phyloP scores from a whole-genome alignment of 2,329 filamentous ascomycete genomes.

The Canariomyces notabilis region DNA sequence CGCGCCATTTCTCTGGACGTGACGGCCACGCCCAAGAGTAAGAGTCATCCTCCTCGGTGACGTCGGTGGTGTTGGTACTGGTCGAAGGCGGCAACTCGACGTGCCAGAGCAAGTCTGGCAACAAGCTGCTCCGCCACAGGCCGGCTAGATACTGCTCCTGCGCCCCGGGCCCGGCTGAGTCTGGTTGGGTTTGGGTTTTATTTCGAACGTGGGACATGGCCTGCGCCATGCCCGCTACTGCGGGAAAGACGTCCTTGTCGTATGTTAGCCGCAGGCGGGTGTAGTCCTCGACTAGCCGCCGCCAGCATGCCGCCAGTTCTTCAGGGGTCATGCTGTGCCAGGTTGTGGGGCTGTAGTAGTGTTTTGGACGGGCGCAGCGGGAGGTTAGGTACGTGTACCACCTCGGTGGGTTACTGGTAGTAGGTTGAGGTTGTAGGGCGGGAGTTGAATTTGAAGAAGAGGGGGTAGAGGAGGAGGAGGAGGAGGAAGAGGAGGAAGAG shows the following conservation, averaged over 20 bases:
- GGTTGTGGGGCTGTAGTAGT: background rate
- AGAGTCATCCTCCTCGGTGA: background rate
- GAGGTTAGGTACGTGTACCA: constrained; percentile 1
- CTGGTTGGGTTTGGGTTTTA: too few species aligned
- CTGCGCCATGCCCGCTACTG: constrained; percentile 12
- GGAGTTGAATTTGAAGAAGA: too few species aligned
- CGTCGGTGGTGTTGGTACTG: background rate
- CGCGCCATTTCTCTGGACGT: constrained; percentile 14
- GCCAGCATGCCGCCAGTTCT: constrained; percentile 4
- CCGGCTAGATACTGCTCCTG: background rate
- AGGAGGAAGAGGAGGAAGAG: background rate
- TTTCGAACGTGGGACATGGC: too few species aligned
- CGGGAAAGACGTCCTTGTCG: constrained; percentile 17
- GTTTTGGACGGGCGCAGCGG: background rate
- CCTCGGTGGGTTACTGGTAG: background rate
- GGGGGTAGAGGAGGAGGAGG: background rate
- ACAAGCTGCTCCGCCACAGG: constrained; percentile 2
- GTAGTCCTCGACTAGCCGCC: constrained; percentile 13
- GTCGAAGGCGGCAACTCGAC: constrained; percentile 4
- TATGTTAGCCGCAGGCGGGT: constrained; percentile 7
- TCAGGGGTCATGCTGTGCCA: background rate
- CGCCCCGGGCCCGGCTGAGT: too few species aligned
- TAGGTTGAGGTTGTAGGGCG: too few species aligned
- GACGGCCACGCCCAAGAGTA: background rate
- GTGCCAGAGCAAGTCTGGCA: constrained; percentile 12